Base-by-base conservation (phyloP, 1,284 basidiomycete species). In the Fomitopsis betulina region DNA sequence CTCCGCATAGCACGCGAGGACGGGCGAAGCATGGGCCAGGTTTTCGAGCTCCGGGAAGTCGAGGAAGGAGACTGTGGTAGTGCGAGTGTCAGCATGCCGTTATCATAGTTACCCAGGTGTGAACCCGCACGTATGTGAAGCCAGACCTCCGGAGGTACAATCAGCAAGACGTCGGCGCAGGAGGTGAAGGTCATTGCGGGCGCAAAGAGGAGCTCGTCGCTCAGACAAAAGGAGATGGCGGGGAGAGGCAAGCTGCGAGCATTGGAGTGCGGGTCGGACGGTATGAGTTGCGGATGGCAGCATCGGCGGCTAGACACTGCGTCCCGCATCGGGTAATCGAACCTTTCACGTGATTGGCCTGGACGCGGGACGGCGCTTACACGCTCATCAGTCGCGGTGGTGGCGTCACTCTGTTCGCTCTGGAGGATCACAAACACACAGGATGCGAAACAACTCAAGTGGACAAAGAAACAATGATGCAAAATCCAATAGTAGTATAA, bases 31-130 rank as follows among this genome's bases (percentile, higher is more conserved):
- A 55, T 72, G 75, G 12, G 79, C 76, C 35, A 89, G 67, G 2
- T 75, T 68, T 54, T 78, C 77, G 49, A 89, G 79, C 67, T 90
- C 88, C 0, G 88, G 87, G 7, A 89, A 69, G 70, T 90, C 87
- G 53, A 90, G 75, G 67, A 80, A 90, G 2, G 84, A 83, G 45
- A 87, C 87, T 88, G 62, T 13, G n/a, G 27, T 3, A 21, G 30
- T 50, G 13, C 15, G 30, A 10, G 27, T 55, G 51, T 10, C 19
- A 19, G 52, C 53, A 33, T 39, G 30, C 40, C 43, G 15, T 52
- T 45, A 49, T 27, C 56, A 42, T 37, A 19, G 17, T 19, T 54
- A 37, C n/a, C 2, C 52, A 47, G 39, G 35, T 47, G 30, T 23
- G 19, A 32, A 27, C 53, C 74, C 80, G 59, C 63, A 86, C 86